These are phyloP conservation scores for Fusarium setosum DNA, from an alignment of 2,329 filamentous ascomycete species.

Conservation along the genomic window DNA sequence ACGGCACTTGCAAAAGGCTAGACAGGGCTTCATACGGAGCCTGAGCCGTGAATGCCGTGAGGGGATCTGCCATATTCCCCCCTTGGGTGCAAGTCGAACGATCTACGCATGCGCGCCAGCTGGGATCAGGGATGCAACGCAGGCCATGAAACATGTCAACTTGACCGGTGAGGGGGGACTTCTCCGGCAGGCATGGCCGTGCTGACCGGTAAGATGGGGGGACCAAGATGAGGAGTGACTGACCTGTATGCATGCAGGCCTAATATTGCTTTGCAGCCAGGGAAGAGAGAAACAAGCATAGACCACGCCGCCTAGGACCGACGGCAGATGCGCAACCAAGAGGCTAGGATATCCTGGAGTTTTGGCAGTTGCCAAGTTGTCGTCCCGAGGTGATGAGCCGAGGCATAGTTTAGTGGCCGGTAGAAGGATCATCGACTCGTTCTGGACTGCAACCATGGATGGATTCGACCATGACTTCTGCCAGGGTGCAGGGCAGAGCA, in stretches of 20 bases:
- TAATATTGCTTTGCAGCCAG: neutral
- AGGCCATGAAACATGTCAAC: conserved; percentile 36
- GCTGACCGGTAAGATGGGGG: conserved; percentile 19
- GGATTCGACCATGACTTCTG: too few relatives aligned
- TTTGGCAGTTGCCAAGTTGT: conserved; percentile 1
- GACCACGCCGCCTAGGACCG: conserved; percentile 16
- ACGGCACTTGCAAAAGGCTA: conserved; percentile 20
- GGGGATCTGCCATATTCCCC: conserved; percentile 13
- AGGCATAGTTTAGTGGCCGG: too few relatives aligned
- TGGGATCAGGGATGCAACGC: conserved; percentile 25
- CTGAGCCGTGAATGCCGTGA: conserved; percentile 20
- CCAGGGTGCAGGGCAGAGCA: neutral
- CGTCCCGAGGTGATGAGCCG: neutral
- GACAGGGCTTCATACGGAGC: conserved; percentile 6
- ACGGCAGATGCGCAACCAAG: conserved; percentile 1
- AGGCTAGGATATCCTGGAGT: conserved; percentile 8
- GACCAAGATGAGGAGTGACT: neutral
- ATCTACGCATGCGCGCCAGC: conserved; percentile 21
- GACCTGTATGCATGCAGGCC: conserved; percentile 8
- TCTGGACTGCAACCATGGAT: too few relatives aligned
- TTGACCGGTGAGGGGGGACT: conserved; percentile 31
- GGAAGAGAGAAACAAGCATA: conserved; percentile 33
- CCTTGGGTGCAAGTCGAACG: conserved; percentile 19
- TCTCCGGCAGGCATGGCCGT: conserved; percentile 31
- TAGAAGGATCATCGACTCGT: too few relatives aligned